Evolutionary conservation across 2,329 filamentous ascomycete genomes (phyloP).

Genomic region (Knoxdaviesia proteae): DNA sequence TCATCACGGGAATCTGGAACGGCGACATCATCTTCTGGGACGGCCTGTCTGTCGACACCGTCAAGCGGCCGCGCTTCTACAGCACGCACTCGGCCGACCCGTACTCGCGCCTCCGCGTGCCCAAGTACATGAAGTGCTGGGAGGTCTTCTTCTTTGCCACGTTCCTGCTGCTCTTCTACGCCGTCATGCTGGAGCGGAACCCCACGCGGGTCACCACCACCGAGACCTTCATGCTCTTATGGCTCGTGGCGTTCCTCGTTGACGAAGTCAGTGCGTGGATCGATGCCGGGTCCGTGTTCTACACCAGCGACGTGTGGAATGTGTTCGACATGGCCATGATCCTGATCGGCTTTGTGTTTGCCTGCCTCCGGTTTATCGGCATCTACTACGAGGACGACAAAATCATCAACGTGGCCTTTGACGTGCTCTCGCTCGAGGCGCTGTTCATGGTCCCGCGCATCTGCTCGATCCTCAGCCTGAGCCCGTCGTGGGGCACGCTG

Average conservation of each 20-base stretch:
- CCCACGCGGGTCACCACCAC: slow-evolving; percentile 41
- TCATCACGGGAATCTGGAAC: slow-evolving; percentile 69
- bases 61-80: slow-evolving; percentile 60
- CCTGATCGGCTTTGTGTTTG: slow-evolving; percentile 48
- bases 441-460: slow-evolving; percentile 79
- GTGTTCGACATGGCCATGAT: slow-evolving; percentile 57
- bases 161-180: slow-evolving; percentile 66
- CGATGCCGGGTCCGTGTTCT: slow-evolving; percentile 74
- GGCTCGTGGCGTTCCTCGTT: slow-evolving; percentile 73
- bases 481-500: slow-evolving; percentile 75
- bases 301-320: slow-evolving; percentile 68
- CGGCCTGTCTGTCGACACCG: slow-evolving; percentile 47
- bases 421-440: slow-evolving; percentile 74
- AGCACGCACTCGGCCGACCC: slow-evolving; percentile 45
- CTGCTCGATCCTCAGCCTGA: slow-evolving; percentile 68
- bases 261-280: slow-evolving; percentile 71
- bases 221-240: slow-evolving; percentile 61
- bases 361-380: slow-evolving; percentile 45
- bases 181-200: slow-evolving; percentile 59
- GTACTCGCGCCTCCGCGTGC: slow-evolving; percentile 56
- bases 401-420: slow-evolving; percentile 64
- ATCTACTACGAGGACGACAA: slow-evolving; percentile 32
- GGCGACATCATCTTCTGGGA: slow-evolving; percentile 82
- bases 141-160: slow-evolving; percentile 63
- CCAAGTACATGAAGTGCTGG: slow-evolving; percentile 67